These are phyloP conservation scores for Barbatosphaeria neglecta DNA, from an alignment of 495 filamentous ascomycete species.

Conservation along the genomic window DNA sequence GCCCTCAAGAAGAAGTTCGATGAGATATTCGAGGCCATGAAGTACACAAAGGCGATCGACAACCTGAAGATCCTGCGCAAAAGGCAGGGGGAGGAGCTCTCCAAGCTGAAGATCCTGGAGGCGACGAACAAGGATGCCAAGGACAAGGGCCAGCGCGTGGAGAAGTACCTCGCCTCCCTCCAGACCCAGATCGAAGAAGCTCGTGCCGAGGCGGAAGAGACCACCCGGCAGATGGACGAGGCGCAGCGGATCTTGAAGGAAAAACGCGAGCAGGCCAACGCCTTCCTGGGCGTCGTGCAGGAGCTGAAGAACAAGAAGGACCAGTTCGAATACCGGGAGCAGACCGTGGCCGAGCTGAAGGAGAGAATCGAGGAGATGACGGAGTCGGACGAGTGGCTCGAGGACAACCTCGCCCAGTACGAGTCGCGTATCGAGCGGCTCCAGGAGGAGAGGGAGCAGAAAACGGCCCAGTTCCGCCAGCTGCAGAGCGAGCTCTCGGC, in stretches of 20 bases:
- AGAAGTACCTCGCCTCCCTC: constrained; percentile 52
- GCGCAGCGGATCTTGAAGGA: constrained; percentile 30
- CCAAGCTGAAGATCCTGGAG: constrained; percentile 57
- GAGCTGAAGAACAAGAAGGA: constrained; percentile 65
- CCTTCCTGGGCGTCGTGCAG: constrained; percentile 43
- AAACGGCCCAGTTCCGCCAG: constrained; percentile 49
- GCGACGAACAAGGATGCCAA: constrained; percentile 74
- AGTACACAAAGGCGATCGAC: constrained; percentile 94
- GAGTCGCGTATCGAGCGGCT: constrained; percentile 57
- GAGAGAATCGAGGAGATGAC: constrained; percentile 59
- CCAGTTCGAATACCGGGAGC: constrained; percentile 5
- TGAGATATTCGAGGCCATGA: constrained; percentile 92
- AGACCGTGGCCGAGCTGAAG: constrained; percentile 38
- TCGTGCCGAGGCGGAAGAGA: constrained; percentile 41
- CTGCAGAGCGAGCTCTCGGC: constrained; percentile 51
- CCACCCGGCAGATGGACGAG: constrained; percentile 35
- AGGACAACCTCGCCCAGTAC: constrained; percentile 68
- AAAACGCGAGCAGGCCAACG: constrained; percentile 30
- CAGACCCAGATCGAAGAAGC: constrained; percentile 62
- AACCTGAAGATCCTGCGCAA: constrained; percentile 83
- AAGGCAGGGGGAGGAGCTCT: constrained; percentile 63
- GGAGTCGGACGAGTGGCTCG: constrained; percentile 69
- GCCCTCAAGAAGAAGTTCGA: constrained; percentile 88
- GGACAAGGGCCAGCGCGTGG: constrained; percentile 62
- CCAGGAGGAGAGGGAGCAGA: constrained; percentile 47